Evolutionary conservation across 75 land plant genomes (phyloP).

Genomic region (Picea glauca): DNA sequence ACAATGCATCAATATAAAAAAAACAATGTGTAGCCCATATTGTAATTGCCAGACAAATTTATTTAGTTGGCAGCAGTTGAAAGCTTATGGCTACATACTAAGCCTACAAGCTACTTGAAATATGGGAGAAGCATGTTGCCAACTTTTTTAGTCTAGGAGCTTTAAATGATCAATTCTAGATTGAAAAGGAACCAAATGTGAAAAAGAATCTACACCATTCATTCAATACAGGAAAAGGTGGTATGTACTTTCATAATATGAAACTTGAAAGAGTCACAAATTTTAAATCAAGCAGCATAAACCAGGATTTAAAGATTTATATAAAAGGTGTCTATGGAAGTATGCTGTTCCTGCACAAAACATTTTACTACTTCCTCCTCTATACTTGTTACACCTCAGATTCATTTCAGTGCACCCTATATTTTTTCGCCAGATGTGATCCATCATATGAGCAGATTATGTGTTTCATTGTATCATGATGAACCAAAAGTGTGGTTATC

Average conservation of each 20-base stretch:
- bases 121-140: neutral
- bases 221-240: neutral
- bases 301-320: neutral
- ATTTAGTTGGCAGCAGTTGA: neutral
- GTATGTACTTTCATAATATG: neutral
- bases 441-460: too few species aligned
- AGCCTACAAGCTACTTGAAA: neutral
- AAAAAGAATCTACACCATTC: neutral
- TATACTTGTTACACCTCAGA: neutral
- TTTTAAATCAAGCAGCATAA: neutral
- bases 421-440: too few species aligned
- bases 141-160: neutral
- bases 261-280: neutral
- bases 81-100: neutral
- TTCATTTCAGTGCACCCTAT: too few species aligned
- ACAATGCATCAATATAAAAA: neutral
- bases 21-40: neutral
- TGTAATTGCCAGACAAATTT: neutral
- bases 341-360: neutral
- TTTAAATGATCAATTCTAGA: neutral
- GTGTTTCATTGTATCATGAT: too few species aligned
- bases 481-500: too few species aligned
- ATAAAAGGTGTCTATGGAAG: neutral
- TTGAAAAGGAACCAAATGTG: neutral
- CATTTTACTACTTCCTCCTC: neutral